These are phyloP conservation scores for Trametopsis cervina DNA, from an alignment of 768 basidiomycete species.

Conservation along the genomic window DNA sequence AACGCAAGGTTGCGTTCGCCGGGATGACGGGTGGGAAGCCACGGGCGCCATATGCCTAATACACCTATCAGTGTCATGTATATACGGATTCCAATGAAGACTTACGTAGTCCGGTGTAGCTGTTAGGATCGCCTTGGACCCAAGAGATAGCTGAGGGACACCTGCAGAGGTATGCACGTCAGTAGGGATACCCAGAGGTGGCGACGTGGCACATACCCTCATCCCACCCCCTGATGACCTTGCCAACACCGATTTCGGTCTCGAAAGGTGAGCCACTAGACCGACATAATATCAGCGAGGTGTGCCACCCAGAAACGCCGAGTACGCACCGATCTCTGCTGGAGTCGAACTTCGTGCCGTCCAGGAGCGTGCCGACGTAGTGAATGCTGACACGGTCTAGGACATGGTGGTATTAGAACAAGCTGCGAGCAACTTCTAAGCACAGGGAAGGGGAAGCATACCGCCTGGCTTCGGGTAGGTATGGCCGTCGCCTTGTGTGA, in stretches of 20 bases:
- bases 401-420: background rate
- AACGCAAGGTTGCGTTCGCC: constrained; percentile 62
- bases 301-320: constrained; percentile 12
- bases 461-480: constrained; percentile 67
- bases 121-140: constrained; percentile 62
- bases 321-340: constrained; percentile 60
- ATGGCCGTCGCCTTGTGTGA: constrained; percentile 54
- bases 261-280: constrained; percentile 51
- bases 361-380: constrained; percentile 64
- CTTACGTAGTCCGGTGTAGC: constrained; percentile 75
- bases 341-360: constrained; percentile 69
- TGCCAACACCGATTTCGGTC: constrained; percentile 70
- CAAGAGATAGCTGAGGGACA: constrained; percentile 69
- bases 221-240: constrained; percentile 89
- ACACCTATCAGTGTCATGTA: background rate
- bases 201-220: constrained; percentile 64
- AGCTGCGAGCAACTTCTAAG: too few species aligned
- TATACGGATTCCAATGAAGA: constrained; percentile 18
- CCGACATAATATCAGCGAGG: background rate
- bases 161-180: constrained; percentile 33
- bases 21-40: constrained; percentile 82
- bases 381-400: constrained; percentile 70
- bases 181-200: too few species aligned
- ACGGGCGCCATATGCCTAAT: constrained; percentile 64
- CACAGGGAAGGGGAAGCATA: constrained; percentile 22